phyloP scores from a whole-genome alignment of 2,329 filamentous ascomycete species.

The Diplodia sapinea region DNA sequence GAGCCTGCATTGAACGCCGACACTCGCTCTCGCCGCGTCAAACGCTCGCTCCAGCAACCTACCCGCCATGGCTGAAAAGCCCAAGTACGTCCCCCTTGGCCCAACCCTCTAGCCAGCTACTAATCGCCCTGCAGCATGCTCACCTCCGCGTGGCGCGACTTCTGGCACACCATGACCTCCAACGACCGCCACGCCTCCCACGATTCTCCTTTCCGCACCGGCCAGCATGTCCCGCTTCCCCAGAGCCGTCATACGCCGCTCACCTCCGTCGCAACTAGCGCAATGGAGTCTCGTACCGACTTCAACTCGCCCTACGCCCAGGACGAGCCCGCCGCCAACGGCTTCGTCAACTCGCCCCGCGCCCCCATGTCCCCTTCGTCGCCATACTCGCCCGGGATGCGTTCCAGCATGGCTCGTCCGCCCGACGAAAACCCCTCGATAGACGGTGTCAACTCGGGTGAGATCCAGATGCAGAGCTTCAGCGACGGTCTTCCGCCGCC shows the following conservation, averaged over 20 bases:
- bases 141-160: conserved; percentile 72
- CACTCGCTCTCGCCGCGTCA: conserved; percentile 13
- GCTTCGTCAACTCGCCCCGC: conserved; percentile 65
- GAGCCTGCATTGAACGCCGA: conserved; percentile 27
- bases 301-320: conserved; percentile 80
- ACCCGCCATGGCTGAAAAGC: conserved; percentile 22
- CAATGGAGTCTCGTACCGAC: conserved; percentile 85
- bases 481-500: conserved; percentile 88
- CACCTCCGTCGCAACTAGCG: conserved; percentile 83
- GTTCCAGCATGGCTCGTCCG: conserved; percentile 74
- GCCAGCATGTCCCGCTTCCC: conserved; percentile 85
- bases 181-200: conserved; percentile 84
- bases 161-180: conserved; percentile 87
- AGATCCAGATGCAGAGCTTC: conserved; percentile 97
- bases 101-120: conserved; percentile 12
- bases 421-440: conserved; percentile 64
- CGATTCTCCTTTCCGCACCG: conserved; percentile 91
- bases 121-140: conserved; percentile 33
- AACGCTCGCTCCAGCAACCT: conserved; percentile 15
- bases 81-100: conserved; percentile 29
- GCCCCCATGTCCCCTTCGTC: conserved; percentile 65
- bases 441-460: conserved; percentile 74
- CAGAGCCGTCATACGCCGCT: conserved; percentile 81
- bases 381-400: conserved; percentile 88
- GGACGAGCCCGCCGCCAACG: conserved; percentile 66